Base-by-base conservation (phyloP, 2,329 filamentous ascomycete genomes). In the Aspergillus sojae region DNA sequence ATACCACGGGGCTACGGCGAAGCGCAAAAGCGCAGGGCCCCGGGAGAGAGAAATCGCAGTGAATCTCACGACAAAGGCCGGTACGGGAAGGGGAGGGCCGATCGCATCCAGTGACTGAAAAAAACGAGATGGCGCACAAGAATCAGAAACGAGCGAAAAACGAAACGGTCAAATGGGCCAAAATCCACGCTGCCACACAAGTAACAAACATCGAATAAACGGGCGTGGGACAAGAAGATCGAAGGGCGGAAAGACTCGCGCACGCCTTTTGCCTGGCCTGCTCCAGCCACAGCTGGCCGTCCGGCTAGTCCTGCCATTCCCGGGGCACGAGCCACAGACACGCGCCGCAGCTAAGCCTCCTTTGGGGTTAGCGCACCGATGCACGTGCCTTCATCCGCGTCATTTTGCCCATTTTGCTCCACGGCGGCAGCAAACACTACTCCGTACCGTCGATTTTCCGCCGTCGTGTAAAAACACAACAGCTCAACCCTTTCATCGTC, bases 11-110 rank as follows among this genome's bases (percentile, higher is more conserved):
- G 48, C 46, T 28, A 54, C 23, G 60, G 55, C 46, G 45, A 57
- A 54, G 54, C 43, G 55, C 56, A 63, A 60, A 60, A 62, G 62
- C 62, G 62, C 62, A 61, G 60, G 50, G 52, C 57, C 57, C 57
- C 45, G 36, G 39, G 52, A 53, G 48, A 30, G 28, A 55, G 45
- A 43, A 58, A 60, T 46, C 41, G 48, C 19, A 52, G 28, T 32
- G 48, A 52, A 34, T 32, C 48, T 52, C 48, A 52, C 16, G 48
- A 52, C 28, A 32, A 52, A 45, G 19, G 26, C 54, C 23, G 39
- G 19, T 26, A 21, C 36, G 43, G 32, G 55, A 52, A 57, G 54
- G 32, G 30, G 28, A 57, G 4, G 36, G 11, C 26, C 54, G 28
- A 39, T 43, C 54, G 54, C 54, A 57, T 43, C 36, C 36, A 57